phyloP scores from a whole-genome alignment of 805 yeast species.

The Yamadazyma nakazawae region DNA sequence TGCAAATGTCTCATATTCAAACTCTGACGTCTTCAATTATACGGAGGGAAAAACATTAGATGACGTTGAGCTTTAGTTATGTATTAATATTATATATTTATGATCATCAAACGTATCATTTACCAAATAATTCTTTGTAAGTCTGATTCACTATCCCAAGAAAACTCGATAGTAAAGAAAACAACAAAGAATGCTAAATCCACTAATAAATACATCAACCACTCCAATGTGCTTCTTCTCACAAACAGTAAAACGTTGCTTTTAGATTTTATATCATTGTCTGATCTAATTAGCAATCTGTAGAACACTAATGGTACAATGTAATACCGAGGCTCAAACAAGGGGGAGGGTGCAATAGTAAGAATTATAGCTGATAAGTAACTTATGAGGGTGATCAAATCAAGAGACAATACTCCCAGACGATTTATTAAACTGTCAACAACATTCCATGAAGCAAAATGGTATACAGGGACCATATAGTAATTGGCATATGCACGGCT shows the following conservation, averaged over 20 bases:
- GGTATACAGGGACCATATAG: slow-evolving; percentile 64
- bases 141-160: slow-evolving; percentile 59
- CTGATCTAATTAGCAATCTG: slow-evolving; percentile 47
- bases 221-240: slow-evolving; percentile 45
- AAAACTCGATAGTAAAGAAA: slow-evolving; percentile 60
- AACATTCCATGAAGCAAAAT: slow-evolving; percentile 47
- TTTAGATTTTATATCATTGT: slow-evolving; percentile 28
- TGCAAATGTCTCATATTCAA: neutral
- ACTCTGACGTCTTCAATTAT: slow-evolving; percentile 6
- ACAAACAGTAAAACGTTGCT: slow-evolving; percentile 54
- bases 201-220: neutral
- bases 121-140: slow-evolving; percentile 89
- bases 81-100: no score
- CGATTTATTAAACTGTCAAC: slow-evolving; percentile 15
- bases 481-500: slow-evolving; percentile 45
- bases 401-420: slow-evolving; percentile 13
- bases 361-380: slow-evolving; percentile 50
- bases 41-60: slow-evolving; percentile 8
- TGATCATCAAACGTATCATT: slow-evolving; percentile 5
- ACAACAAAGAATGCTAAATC: slow-evolving; percentile 51
- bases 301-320: slow-evolving; percentile 77
- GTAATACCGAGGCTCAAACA: slow-evolving; percentile 92
- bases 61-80: slow-evolving; percentile 5
- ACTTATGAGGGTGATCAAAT: slow-evolving; percentile 44
- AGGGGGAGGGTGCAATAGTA: slow-evolving; percentile 83